phyloP scores from a whole-genome alignment of 768 basidiomycete genomes.

The Trametes punicea region DNA sequence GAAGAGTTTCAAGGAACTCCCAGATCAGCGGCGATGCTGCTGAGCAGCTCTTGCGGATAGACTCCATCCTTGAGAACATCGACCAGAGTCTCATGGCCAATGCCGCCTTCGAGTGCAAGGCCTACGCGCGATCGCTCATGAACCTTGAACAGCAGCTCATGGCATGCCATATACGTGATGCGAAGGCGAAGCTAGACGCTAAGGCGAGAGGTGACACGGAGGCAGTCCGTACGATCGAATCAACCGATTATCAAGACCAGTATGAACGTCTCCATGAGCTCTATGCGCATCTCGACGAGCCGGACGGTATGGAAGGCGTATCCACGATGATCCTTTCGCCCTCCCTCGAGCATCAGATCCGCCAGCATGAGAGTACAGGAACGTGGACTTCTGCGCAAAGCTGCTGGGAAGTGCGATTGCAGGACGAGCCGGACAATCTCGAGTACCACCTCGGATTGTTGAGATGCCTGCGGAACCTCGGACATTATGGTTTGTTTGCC shows the following conservation, averaged over 20 bases:
- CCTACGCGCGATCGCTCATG: conserved; percentile 91
- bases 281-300: conserved; percentile 94
- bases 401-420: conserved; percentile 96
- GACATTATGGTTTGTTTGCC: conserved; percentile 81
- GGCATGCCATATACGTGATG: conserved; percentile 37
- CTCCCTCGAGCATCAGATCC: conserved; percentile 91
- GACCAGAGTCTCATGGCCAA: conserved; percentile 87
- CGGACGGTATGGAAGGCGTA: conserved; percentile 98
- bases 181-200: conserved; percentile 9
- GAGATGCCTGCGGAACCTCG: conserved; percentile 88
- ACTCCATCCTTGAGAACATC: conserved; percentile 79
- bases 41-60: conserved; percentile 66
- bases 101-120: conserved; percentile 92
- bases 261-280: conserved; percentile 95
- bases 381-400: conserved; percentile 98
- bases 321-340: conserved; percentile 86
- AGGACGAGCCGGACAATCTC: conserved; percentile 86
- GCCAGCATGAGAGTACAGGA: conserved; percentile 96
- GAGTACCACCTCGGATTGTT: conserved; percentile 87
- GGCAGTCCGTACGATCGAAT: conserved; percentile 28
- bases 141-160: conserved; percentile 87
- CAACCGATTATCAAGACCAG: conserved; percentile 54
- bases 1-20: conserved; percentile 27
- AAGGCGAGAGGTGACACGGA: conserved; percentile 15
- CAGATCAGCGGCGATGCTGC: conserved; percentile 38